phyloP scores from a whole-genome alignment of 1,139 yeast genomes.

The Saccharomycopsis phalli region DNA sequence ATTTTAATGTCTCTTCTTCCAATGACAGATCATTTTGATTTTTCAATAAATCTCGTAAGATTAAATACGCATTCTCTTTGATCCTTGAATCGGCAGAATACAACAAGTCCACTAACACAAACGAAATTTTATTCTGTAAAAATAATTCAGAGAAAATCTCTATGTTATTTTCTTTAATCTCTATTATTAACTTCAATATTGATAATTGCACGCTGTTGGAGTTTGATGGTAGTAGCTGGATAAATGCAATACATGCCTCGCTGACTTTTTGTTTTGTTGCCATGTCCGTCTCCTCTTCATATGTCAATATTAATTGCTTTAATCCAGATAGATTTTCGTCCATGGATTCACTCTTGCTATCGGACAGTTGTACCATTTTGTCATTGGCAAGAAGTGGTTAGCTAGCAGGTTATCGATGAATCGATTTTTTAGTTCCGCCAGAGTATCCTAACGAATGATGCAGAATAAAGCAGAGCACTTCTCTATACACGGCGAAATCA shows the following conservation, averaged over 20 bases:
- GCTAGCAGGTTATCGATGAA: no score
- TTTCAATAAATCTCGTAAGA: slow-evolving; percentile 2
- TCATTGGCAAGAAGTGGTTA: no score
- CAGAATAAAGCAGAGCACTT: no score
- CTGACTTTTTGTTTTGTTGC: slow-evolving; percentile 12
- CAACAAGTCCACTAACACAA: slow-evolving; percentile 13
- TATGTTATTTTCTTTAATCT: slow-evolving; percentile 9
- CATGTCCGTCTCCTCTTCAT: slow-evolving; percentile 9
- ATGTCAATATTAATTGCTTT: slow-evolving; percentile 9
- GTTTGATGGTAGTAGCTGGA: slow-evolving; percentile 16
- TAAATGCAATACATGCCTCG: slow-evolving; percentile 15
- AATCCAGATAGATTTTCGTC: slow-evolving; percentile 8
- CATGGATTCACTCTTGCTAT: slow-evolving; percentile 1
- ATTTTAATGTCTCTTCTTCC: slow-evolving; percentile 9
- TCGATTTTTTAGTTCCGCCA: no score
- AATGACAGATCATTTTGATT: not conserved
- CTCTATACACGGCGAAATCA: no score
- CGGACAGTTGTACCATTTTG: no score
- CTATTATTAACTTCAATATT: slow-evolving; percentile 7
- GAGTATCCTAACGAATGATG: no score
- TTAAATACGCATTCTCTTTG: slow-evolving; percentile 8
- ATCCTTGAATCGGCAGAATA: slow-evolving; percentile 1
- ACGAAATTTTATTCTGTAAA: slow-evolving; percentile 5
- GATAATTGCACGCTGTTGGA: slow-evolving; percentile 16
- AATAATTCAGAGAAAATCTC: slow-evolving; percentile 12